These are phyloP conservation scores for Lactarius trivialis DNA, from an alignment of 768 basidiomycete genomes.

Conservation along the genomic window DNA sequence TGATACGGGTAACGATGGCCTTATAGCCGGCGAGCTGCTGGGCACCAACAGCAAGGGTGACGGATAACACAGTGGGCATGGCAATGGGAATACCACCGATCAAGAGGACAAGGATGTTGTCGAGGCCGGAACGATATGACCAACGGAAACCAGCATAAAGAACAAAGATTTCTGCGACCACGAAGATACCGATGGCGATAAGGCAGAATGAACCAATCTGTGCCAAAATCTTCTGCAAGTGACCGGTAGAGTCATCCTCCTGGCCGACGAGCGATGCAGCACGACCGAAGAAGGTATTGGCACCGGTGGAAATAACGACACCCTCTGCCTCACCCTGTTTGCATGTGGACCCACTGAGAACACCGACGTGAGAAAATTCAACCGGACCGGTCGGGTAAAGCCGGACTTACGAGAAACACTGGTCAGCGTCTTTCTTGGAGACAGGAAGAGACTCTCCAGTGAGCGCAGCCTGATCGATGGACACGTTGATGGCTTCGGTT, in stretches of 20 bases:
- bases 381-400: conserved; percentile 6
- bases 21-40: conserved; percentile 99
- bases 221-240: conserved; percentile 97
- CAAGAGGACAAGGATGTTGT: conserved; percentile 97
- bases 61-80: conserved; percentile 97
- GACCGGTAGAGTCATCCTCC: conserved; percentile 96
- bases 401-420: conserved; percentile 91
- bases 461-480: conserved; percentile 96
- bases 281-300: conserved; percentile 98
- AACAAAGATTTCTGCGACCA: conserved; percentile 87
- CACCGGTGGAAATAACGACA: conserved; percentile 95
- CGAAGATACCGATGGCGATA: conserved; percentile 93
- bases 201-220: conserved; percentile 98
- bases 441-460: conserved; percentile 96
- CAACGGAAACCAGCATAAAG: conserved; percentile 91
- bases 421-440: conserved; percentile 88
- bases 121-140: conserved; percentile 86
- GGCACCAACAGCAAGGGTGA: conserved; percentile 97
- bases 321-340: conserved; percentile 99
- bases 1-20: conserved; percentile 99
- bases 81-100: conserved; percentile 99
- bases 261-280: conserved; percentile 96
- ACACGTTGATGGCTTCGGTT: conserved; percentile 93
- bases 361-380: conserved; percentile 11
- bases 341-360: conserved; percentile 83